Conservation (phyloP, 208 protist species). For the Leishmania braziliensis region DNA sequence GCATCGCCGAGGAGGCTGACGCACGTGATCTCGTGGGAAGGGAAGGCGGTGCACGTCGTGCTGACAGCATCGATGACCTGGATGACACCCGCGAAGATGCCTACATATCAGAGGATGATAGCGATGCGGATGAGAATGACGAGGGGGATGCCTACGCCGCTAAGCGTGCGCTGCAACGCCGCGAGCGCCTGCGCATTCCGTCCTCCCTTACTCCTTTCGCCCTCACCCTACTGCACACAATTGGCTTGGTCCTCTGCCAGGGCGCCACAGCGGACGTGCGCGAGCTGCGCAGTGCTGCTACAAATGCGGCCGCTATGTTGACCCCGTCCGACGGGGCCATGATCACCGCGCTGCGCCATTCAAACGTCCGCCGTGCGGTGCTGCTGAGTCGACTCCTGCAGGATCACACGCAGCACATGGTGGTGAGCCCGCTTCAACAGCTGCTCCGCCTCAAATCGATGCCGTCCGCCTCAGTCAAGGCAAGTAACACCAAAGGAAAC, state of each 20-base stretch:
- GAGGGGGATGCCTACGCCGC: not conserved
- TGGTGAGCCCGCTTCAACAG: slow-evolving; percentile 58
- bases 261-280: slow-evolving; percentile 22
- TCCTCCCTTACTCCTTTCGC: slow-evolving; percentile 63
- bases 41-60: not conserved
- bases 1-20: slow-evolving; percentile 34
- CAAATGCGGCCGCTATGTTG: not conserved
- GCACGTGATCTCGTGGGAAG: not conserved
- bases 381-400: slow-evolving; percentile 67
- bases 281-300: not conserved
- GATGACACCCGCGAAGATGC: slow-evolving; percentile 27
- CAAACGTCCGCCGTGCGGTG: slow-evolving; percentile 43
- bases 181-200: slow-evolving; percentile 15
- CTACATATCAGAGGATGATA: slow-evolving; percentile 34
- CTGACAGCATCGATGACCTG: not conserved
- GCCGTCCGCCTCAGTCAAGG: not conserved
- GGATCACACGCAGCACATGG: slow-evolving; percentile 65
- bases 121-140: slow-evolving; percentile 11
- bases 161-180: not conserved
- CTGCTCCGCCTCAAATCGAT: slow-evolving; percentile 46
- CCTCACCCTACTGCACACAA: slow-evolving; percentile 58
- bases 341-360: slow-evolving; percentile 10
- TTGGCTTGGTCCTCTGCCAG: slow-evolving; percentile 40
- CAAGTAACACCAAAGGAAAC: not conserved
- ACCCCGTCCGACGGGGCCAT: slow-evolving; percentile 6